Base-by-base conservation (phyloP, 2,329 filamentous ascomycete genomes). In the Ceratocystis cacaofunesta region DNA sequence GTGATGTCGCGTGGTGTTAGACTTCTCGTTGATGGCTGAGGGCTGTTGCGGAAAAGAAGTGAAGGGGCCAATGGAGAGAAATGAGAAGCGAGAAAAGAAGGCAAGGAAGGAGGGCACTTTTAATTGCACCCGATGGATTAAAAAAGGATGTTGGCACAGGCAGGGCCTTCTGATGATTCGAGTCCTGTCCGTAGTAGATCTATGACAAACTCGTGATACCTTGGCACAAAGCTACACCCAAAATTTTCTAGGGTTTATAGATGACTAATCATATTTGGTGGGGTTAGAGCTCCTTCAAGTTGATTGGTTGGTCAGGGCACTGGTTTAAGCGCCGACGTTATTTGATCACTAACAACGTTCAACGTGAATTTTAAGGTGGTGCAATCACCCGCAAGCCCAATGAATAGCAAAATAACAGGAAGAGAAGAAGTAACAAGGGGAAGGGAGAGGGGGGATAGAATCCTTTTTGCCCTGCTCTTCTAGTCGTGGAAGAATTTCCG, bases 341-440 rank as follows among this genome's bases (percentile, higher is more conserved):
- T 46, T 57, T 63, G 61, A 67, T 63, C 63, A 67, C 66, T 67
- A 65, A 67, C 63, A 67, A 61, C 50, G 52, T 63, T 57, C 12
- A 62, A 55, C 7, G 22, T 28, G 12, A 61, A 36, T 50, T 25
- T 63, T 52, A 55, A 58, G 55, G 55, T 32, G 52, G 25, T 66
- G 61, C 52, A 63, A 43, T 60, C 41, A 61, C 25, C 63, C 58
- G 66, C 55, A 58, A 58, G 32, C 28, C 55, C 55, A 58, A 58
- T 46, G 50, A 19, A 58, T 6, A 41, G 30, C n/a, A 52, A 32
- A 22, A 41, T 36, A 2, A 17, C 15, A 22, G 44, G 36, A 41
- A 50, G 60, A 30, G 17, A 62, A 55, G 46, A 50, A 15, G 44
- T 46, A 36, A 36, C 32, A 46, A 19, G 19, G 22, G 50, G n/a